Evolutionary conservation across 805 yeast genomes (phyloP).

Genomic region (Pichia cephalocereana): DNA sequence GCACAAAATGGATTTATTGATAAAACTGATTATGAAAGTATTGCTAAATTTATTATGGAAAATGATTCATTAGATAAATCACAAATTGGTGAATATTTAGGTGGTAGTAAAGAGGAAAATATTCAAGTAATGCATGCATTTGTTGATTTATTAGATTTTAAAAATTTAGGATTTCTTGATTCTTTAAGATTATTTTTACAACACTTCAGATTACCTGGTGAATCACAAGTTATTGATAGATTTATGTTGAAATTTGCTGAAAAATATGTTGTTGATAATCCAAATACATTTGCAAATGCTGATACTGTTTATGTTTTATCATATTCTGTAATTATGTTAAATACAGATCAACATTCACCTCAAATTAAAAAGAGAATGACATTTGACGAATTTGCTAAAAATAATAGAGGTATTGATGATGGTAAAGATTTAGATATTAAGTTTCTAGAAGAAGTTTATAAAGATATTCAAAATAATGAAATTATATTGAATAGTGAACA

Average conservation of each 20-base stretch:
- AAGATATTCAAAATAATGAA: conserved; percentile 76
- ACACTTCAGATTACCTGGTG: conserved; percentile 91
- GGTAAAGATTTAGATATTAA: conserved; percentile 76
- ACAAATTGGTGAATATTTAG: conserved; percentile 82
- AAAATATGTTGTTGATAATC: conserved; percentile 81
- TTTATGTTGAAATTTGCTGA: conserved; percentile 96
- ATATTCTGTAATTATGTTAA: conserved; percentile 84
- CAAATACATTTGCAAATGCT: conserved; percentile 79
- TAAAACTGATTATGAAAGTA: conserved; percentile 50
- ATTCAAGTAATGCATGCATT: conserved; percentile 87
- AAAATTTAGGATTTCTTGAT: conserved; percentile 60
- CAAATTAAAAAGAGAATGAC: conserved; percentile 86
- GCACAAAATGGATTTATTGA: conserved; percentile 54
- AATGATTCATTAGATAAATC: conserved; percentile 74
- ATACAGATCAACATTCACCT: conserved; percentile 88
- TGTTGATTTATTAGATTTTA: conserved; percentile 80
- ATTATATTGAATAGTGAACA: conserved; percentile 90
- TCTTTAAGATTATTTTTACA: conserved; percentile 82
- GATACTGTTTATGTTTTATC: conserved; percentile 90
- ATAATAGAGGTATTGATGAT: conserved; percentile 89
- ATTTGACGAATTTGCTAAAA: conserved; percentile 72
- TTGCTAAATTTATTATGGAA: conserved; percentile 64
- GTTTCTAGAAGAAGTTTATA: conserved; percentile 55
- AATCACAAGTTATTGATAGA: conserved; percentile 95
- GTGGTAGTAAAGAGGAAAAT: conserved; percentile 75